phyloP scores from a whole-genome alignment of 2,329 filamentous ascomycete species.

The Orbilia quercus region DNA sequence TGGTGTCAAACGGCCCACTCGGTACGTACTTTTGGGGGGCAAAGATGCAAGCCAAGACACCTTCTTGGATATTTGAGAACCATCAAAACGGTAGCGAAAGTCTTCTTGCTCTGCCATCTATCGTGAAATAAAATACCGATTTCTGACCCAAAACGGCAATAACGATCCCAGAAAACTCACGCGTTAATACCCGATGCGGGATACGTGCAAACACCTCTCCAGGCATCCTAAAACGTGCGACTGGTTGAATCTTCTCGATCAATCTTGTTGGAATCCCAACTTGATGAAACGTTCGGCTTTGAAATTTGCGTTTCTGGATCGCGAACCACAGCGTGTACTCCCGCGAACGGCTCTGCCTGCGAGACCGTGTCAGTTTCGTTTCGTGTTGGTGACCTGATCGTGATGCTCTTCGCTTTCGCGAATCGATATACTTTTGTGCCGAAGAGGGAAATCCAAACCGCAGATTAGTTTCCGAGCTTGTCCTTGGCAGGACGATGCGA shows the following conservation, averaged over 20 bases:
- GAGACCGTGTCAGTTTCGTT: conserved; percentile 42
- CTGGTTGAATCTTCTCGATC: not conserved
- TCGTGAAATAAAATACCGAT: conserved; percentile 5
- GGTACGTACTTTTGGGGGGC: conserved; percentile 7
- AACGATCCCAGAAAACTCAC: conserved; percentile 13
- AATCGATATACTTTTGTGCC: not conserved
- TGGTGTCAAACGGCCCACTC: conserved; percentile 40
- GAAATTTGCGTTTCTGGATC: conserved; percentile 25
- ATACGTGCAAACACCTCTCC: conserved; percentile 6
- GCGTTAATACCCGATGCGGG: conserved; percentile 40
- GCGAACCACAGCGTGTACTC: conserved; percentile 44
- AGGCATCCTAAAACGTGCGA: conserved; percentile 16
- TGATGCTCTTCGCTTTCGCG: conserved; percentile 24
- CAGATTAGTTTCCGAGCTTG: not conserved
- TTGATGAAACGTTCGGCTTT: conserved; percentile 23
- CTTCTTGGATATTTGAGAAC: conserved; percentile 24
- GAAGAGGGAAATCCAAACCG: not conserved
- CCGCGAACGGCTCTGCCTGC: conserved; percentile 8
- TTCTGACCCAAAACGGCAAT: conserved; percentile 36
- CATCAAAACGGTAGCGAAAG: conserved; percentile 44
- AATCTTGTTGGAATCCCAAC: conserved; percentile 5
- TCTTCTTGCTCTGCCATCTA: conserved; percentile 21
- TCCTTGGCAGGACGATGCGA: not conserved
- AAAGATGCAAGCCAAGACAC: conserved; percentile 36
- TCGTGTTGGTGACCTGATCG: conserved; percentile 38